A percentile compares a stretch with the other conserved stretches of the same genome.
phyloP scores from a whole-genome alignment of 192 early-diverging fungal species.

The Chytriomyces sp. region DNA sequence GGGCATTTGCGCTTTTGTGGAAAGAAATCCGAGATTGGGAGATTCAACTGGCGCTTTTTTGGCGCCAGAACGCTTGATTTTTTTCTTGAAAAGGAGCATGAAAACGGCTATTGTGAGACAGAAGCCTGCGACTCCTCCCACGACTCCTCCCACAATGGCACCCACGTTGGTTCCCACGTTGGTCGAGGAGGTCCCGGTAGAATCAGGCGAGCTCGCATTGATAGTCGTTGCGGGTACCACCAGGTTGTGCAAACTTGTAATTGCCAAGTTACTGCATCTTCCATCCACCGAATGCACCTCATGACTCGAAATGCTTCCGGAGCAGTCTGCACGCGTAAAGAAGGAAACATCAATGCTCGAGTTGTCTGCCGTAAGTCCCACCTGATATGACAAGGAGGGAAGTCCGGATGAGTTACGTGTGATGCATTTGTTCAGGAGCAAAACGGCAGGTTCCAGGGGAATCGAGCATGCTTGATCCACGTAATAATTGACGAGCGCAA shows the following conservation, averaged over 20 bases:
- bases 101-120: not conserved
- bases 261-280: not conserved
- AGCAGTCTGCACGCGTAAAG: not conserved
- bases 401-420: too few relatives aligned
- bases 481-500: not conserved
- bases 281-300: not conserved
- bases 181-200: not conserved
- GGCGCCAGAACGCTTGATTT: too few relatives aligned
- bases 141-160: not conserved
- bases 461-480: too few relatives aligned
- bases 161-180: not conserved
- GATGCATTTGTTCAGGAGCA: too few relatives aligned
- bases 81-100: not conserved
- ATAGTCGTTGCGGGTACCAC: not conserved
- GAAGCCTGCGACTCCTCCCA: not conserved
- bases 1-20: too few relatives aligned
- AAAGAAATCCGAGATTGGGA: too few relatives aligned
- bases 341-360: not conserved
- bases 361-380: too few relatives aligned
- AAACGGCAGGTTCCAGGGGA: too few relatives aligned
- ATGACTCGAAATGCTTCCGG: not conserved
- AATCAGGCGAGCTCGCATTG: not conserved
- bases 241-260: not conserved
- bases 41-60: too few relatives aligned
- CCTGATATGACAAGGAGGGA: too few relatives aligned